A percentile compares a stretch with the other conserved stretches of the same genome.
These are phyloP conservation scores for Fusarium haematococcum DNA, from an alignment of 2,329 filamentous ascomycete species.

Conservation along the genomic window DNA sequence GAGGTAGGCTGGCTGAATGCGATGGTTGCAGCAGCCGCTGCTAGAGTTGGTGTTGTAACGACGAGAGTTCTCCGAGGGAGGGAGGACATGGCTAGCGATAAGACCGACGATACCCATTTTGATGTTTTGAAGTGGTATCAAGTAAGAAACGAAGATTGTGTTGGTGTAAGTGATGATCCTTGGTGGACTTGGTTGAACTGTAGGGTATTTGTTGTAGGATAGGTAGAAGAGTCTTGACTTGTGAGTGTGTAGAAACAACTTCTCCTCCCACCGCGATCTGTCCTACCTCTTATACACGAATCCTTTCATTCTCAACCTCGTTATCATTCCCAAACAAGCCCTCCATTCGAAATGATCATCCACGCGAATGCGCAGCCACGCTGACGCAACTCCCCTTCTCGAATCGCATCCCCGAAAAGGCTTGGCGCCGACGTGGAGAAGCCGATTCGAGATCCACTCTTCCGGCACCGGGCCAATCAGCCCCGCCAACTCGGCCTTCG, in stretches of 20 bases:
- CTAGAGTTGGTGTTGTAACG: background rate
- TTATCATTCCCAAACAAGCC: slow-evolving; percentile 19
- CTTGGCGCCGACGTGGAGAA: slow-evolving; percentile 17
- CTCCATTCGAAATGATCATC: slow-evolving; percentile 27
- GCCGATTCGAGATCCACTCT: background rate
- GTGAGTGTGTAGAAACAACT: background rate
- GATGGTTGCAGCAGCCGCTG: slow-evolving; percentile 1
- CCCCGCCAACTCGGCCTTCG: background rate
- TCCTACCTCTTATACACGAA: slow-evolving; percentile 15
- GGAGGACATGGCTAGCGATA: slow-evolving; percentile 10
- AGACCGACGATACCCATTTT: slow-evolving; percentile 39
- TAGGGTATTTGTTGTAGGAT: background rate
- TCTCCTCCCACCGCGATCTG: background rate
- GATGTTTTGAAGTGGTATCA: background rate
- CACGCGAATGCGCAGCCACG: slow-evolving; percentile 30
- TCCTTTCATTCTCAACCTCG: background rate
- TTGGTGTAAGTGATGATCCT: background rate
- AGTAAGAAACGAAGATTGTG: background rate
- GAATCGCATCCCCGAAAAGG: slow-evolving; percentile 31
- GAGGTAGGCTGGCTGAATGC: background rate
- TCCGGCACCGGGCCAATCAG: slow-evolving; percentile 6
- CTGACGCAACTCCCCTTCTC: slow-evolving; percentile 25
- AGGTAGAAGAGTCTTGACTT: too few relatives aligned
- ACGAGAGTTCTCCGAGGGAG: slow-evolving; percentile 3
- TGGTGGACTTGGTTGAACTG: background rate